A percentile compares a stretch with the other conserved stretches of the same genome.
Conservation (phyloP, 169 alveolate genomes). For the Eimeria acervulina region DNA sequence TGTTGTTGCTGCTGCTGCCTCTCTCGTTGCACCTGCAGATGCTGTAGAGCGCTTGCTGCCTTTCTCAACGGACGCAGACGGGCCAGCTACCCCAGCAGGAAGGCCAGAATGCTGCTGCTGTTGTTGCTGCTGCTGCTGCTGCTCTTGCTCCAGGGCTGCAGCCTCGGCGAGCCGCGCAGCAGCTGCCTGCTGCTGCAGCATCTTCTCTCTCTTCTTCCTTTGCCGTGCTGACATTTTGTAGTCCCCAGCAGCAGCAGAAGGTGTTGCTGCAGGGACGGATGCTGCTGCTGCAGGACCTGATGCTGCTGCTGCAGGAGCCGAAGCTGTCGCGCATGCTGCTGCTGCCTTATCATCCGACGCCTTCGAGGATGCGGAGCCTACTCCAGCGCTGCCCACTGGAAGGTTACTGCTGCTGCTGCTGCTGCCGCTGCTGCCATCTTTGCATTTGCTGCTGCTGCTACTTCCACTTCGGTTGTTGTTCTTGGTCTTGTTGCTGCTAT, state of each 20-base stretch:
- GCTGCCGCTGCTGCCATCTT: no score
- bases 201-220: neutral
- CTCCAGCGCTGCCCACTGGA: neutral
- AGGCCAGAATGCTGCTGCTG: neutral
- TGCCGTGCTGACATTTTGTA: neutral
- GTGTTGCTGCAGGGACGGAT: neutral
- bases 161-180: neutral
- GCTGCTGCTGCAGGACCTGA: neutral
- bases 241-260: neutral
- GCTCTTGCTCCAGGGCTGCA: neutral
- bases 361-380: neutral
- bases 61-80: neutral
- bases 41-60: neutral
- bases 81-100: neutral
- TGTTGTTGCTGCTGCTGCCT: no score
- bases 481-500: neutral
- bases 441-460: no score
- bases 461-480: neutral
- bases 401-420: no score
- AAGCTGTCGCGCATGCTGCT: neutral
- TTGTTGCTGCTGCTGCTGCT: constrained; percentile 33
- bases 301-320: no score
- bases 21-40: no score
- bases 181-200: neutral
- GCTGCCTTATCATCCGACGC: neutral